Evolutionary conservation across 2,329 filamentous ascomycete genomes (phyloP), one percentile per base, ranked within the genome.

Genomic region (Stagonosporopsis tanaceti): DNA sequence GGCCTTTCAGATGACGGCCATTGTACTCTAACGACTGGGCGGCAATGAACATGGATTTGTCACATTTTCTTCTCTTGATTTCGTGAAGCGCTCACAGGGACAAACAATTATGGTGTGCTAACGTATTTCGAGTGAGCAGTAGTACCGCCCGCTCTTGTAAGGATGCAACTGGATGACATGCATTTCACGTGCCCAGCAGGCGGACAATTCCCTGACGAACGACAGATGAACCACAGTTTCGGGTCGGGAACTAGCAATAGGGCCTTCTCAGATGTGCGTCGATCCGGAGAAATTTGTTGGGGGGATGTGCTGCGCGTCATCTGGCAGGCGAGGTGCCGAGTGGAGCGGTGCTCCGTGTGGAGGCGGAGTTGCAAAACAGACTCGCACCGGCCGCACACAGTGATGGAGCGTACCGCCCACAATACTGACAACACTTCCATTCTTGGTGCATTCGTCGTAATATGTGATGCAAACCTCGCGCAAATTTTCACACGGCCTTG

Each of bases 1-100:
- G 72, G 69, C 65, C 70, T 67, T 61, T 67, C 56, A 59, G 60
- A 59, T 61, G 66, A 62, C 57, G 67, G 68, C 65, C 66, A 65
- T 59, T 69, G 64, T 75, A 71, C 69, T 72, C 70, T 68, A 53
- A 57, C 48, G 48, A 57, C 54, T 57, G 54, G 54, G 54, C 54
- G 54, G 54, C 50, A 57, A 57, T 57, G 54, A 57, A 57, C 44
- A 53, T 53, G 54, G 48, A 47, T 44, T 47, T 48, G 54, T 47
- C 54, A 48, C 34, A 45, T 35, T 27, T 28, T 40, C n/a, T 15
- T 25, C 14, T 9, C 24, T 20, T 17, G 22, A 14, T 6, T 35
- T 2, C 11, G 44, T 47, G 44, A 35, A 15, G 14, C 6, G 20
- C 12, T 11, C 12, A 12, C 4, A 3, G 15, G 14, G n/a, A 24